A percentile compares a stretch with the other conserved stretches of the same genome.
These are phyloP conservation scores for Pseudozyma pruni DNA, from an alignment of 1,284 basidiomycete species.

Conservation along the genomic window DNA sequence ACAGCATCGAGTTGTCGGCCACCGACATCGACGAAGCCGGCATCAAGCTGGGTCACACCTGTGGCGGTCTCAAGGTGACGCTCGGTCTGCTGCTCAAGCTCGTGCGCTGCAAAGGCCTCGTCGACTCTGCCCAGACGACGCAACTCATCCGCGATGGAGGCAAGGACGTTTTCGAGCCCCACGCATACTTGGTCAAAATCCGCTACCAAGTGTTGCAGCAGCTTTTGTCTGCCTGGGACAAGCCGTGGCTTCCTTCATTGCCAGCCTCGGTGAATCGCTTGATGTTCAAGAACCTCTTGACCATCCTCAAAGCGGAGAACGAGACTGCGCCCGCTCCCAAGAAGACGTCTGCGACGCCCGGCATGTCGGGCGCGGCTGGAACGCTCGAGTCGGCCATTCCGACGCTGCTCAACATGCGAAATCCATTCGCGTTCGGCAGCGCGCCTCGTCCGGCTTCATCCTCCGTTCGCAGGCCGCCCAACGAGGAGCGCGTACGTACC, in stretches of 20 bases:
- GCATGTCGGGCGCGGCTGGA: constrained; percentile 6
- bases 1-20: constrained; percentile 21
- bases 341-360: constrained; percentile 11
- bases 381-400: constrained; percentile 15
- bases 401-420: constrained; percentile 34
- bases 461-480: constrained; percentile 39
- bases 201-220: constrained; percentile 79
- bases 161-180: constrained; percentile 76
- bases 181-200: constrained; percentile 84
- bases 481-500: constrained; percentile 75
- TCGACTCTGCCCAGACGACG: constrained; percentile 85
- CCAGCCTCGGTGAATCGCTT: constrained; percentile 72
- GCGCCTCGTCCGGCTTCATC: constrained; percentile 30
- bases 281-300: constrained; percentile 81
- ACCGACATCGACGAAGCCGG: constrained; percentile 45
- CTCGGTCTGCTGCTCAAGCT: constrained; percentile 82
- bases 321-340: constrained; percentile 43
- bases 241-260: constrained; percentile 82
- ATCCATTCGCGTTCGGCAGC: constrained; percentile 38
- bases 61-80: constrained; percentile 82
- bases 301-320: constrained; percentile 81
- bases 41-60: constrained; percentile 74
- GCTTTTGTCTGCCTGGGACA: constrained; percentile 80
- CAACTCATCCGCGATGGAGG: constrained; percentile 70
- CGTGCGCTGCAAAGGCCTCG: constrained; percentile 80